Base-by-base conservation (phyloP, 306 rosid species). In the Mucuna pruriens region DNA sequence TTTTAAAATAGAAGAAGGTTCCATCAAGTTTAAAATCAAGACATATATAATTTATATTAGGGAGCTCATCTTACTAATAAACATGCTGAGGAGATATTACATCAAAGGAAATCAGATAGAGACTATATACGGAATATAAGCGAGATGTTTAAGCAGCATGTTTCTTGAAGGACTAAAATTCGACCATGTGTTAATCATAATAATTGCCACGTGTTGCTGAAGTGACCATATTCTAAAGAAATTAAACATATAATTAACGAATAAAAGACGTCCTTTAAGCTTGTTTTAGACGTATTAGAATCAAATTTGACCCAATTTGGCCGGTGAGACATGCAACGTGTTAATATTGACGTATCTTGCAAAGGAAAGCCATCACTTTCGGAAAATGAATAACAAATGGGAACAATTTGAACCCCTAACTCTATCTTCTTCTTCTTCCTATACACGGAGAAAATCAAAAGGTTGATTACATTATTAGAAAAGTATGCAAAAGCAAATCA, bases 251-350 rank as follows among this genome's bases (percentile, higher is more conserved):
- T 61, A 9, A 72, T 57, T 39, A 33, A 64, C 4, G 13, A 46
- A 68, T 52, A 19, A 67, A 54, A 42, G 26, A 82, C 26, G 67
- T 46, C 0, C 26, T 17, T 74, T 80, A 52, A 70, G 54, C 40
- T 58, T 75, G 11, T 57, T 16, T 16, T 2, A 69, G 15, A 58
- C 86, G 86, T 88, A 51, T 61, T 82, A 77, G 93, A 81, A 84
- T 74, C 36, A 76, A 65, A 81, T 80, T 88, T 81, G 93, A 87
- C 86, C 84, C 19, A 74, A 26, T 63, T 62, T 52, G 69, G 84
- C 34, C 81, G 75, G 80, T 81, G 71, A 64, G 23, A 42, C 26
- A 9, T 73, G 89, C 86, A 71, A 86, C 90, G 90, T 91, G 88
- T 83, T 71, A 39, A 40, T 38, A 20, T 62, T 66, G 68, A 82